Evolutionary conservation across 2,329 filamentous ascomycete species (phyloP).

Genomic region (Fusarium sp.): DNA sequence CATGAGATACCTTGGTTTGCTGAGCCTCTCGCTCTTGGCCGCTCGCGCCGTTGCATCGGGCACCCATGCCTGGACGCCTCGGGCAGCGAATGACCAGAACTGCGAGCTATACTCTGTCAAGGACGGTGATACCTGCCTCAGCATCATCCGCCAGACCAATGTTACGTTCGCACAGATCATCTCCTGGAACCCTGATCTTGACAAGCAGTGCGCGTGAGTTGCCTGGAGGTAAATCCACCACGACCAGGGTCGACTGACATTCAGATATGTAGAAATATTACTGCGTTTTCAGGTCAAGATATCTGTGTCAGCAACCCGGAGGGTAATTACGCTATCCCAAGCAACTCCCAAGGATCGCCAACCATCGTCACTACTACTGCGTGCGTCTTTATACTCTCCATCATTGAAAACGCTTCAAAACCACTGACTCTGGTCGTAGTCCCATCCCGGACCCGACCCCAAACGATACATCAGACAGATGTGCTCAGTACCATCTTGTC

Average conservation of each 20-base stretch:
- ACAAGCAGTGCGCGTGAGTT: background rate
- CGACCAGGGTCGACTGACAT: background rate
- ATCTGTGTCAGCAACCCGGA: background rate
- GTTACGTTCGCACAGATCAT: background rate
- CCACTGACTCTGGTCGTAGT: background rate
- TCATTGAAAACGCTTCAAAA: background rate
- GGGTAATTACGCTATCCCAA: background rate
- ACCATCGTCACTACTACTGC: background rate
- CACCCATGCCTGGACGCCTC: background rate
- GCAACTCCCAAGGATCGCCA: background rate
- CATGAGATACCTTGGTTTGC: background rate
- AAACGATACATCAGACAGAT: constrained; percentile 7
- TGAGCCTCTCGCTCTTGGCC: background rate
- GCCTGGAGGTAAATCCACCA: background rate
- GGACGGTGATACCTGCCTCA: background rate
- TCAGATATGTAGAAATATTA: background rate
- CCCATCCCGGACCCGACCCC: background rate
- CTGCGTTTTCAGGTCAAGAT: background rate
- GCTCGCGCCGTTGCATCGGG: background rate
- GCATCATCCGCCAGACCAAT: background rate
- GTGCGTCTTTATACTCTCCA: background rate
- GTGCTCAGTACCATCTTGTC: constrained; percentile 8
- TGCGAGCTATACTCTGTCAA: background rate
- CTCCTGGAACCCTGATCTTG: background rate
- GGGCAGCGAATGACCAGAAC: background rate